These are phyloP conservation scores for Cylindrodendrum hubeiense DNA, from an alignment of 2,329 filamentous ascomycete species.

Conservation along the genomic window DNA sequence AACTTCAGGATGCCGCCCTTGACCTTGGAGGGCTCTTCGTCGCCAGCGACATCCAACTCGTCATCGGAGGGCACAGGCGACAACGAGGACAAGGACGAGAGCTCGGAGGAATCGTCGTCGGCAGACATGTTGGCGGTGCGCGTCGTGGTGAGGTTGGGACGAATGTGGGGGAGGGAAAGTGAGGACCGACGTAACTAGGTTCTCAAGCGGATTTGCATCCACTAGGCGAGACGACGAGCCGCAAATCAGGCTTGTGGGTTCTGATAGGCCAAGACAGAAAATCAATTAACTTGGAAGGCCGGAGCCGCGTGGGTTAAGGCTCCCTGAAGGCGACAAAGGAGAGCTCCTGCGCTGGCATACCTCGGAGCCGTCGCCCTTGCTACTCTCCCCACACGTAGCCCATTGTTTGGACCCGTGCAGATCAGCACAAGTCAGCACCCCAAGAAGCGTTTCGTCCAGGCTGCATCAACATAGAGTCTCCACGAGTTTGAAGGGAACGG, in stretches of 20 bases:
- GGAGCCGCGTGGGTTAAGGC: slow-evolving; percentile 13
- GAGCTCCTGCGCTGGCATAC: slow-evolving; percentile 13
- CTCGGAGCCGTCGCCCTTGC: slow-evolving; percentile 14
- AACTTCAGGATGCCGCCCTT: slow-evolving; percentile 75
- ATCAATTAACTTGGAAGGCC: slow-evolving; percentile 38
- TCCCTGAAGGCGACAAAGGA: slow-evolving; percentile 3
- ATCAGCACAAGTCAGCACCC: slow-evolving; percentile 25
- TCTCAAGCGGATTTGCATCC: slow-evolving; percentile 46
- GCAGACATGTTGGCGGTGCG: slow-evolving; percentile 62
- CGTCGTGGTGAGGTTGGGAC: slow-evolving; percentile 45
- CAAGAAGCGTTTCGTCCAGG: slow-evolving; percentile 11
- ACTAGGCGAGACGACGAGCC: slow-evolving; percentile 47
- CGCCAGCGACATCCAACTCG: slow-evolving; percentile 62
- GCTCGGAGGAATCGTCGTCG: slow-evolving; percentile 73
- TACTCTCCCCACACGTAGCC: slow-evolving; percentile 21
- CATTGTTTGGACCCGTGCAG: slow-evolving; percentile 20
- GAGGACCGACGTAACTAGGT: slow-evolving; percentile 47
- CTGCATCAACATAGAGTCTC: slow-evolving; percentile 13
- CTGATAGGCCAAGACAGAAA: slow-evolving; percentile 47
- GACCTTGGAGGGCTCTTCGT: slow-evolving; percentile 48
- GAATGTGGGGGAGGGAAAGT: slow-evolving; percentile 49
- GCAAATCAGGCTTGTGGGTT: slow-evolving; percentile 47
- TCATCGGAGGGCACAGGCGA: slow-evolving; percentile 59
- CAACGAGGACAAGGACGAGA: slow-evolving; percentile 68
- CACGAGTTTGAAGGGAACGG: slow-evolving; percentile 9